A percentile compares a stretch with the other conserved stretches of the same genome.
These are phyloP conservation scores for Globisporangium mamillatum DNA, from an alignment of 352 stramenopile genomes.

Conservation along the genomic window DNA sequence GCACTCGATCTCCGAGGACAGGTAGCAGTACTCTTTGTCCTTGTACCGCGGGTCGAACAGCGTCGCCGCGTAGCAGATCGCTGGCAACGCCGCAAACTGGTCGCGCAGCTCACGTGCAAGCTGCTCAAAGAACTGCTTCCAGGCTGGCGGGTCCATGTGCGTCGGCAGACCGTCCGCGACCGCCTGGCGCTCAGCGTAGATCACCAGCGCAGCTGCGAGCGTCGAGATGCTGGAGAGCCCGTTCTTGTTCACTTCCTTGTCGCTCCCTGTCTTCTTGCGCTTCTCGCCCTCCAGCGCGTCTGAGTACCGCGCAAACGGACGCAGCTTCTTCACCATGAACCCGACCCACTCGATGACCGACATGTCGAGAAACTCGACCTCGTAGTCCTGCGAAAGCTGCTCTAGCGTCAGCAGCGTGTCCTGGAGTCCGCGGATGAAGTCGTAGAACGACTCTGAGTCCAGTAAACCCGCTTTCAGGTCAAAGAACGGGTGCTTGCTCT, in stretches of 20 bases:
- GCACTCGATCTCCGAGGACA: constrained; percentile 50
- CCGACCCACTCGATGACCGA: constrained; percentile 48
- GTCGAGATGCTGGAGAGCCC: constrained; percentile 77
- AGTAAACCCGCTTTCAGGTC: constrained; percentile 27
- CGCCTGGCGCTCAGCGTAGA: constrained; percentile 65
- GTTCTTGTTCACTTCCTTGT: constrained; percentile 74
- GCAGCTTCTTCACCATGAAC: constrained; percentile 70
- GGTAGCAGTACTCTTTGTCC: constrained; percentile 76
- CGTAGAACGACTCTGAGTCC: constrained; percentile 51
- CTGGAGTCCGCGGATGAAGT: constrained; percentile 54
- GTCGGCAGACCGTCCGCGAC: constrained; percentile 25
- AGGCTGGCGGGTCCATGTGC: constrained; percentile 39
- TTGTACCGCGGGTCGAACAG: constrained; percentile 82
- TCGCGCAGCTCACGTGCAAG: constrained; percentile 51
- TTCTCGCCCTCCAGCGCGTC: constrained; percentile 75
- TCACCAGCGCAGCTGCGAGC: constrained; percentile 62
- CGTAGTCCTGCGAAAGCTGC: constrained; percentile 50
- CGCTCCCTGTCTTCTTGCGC: constrained; percentile 66
- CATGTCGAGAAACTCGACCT: constrained; percentile 40
- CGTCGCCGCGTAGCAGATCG: constrained; percentile 67
- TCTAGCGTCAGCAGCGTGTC: constrained; percentile 44
- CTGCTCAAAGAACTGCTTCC: constrained; percentile 63
- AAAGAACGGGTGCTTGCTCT: constrained; percentile 50
- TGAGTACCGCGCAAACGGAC: constrained; percentile 66
- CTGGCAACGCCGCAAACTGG: constrained; percentile 47